A percentile compares a stretch with the other conserved stretches of the same genome.
Conservation (phyloP, 768 basidiomycete genomes). For the Boletus vinaceobasis region DNA sequence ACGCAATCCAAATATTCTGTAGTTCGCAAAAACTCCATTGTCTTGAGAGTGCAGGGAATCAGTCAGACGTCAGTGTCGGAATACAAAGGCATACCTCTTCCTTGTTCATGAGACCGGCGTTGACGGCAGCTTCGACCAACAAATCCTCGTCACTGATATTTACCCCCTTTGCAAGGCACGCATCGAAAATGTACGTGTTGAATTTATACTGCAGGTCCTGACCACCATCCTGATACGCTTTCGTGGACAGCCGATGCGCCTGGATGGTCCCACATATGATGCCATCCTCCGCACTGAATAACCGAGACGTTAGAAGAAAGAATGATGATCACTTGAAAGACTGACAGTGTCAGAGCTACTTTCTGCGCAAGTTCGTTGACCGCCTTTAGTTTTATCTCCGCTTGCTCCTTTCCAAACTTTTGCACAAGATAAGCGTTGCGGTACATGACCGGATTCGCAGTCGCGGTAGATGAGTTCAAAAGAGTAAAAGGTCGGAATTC, state of each 20-base stretch:
- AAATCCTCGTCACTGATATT: constrained; percentile 34
- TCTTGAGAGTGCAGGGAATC: constrained; percentile 20
- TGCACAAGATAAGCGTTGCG: constrained; percentile 21
- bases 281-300: constrained; percentile 34
- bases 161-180: constrained; percentile 35
- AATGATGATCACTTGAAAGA: not conserved
- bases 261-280: constrained; percentile 36
- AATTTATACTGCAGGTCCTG: constrained; percentile 35
- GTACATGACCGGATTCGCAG: not conserved
- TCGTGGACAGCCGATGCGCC: constrained; percentile 42
- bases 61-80: not conserved
- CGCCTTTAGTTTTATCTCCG: constrained; percentile 23
- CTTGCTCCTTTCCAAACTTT: constrained; percentile 26
- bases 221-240: constrained; percentile 39
- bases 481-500: constrained; percentile 32
- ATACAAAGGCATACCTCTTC: constrained; percentile 28
- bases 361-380: constrained; percentile 23
- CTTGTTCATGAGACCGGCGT: constrained; percentile 34
- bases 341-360: constrained; percentile 24
- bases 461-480: not conserved
- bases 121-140: constrained; percentile 36
- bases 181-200: constrained; percentile 37
- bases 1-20: constrained; percentile 38
- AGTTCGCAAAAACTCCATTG: constrained; percentile 37
- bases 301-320: not conserved